phyloP scores from a whole-genome alignment of 176 grass and related monocot genomes.

The Carex littledalei region DNA sequence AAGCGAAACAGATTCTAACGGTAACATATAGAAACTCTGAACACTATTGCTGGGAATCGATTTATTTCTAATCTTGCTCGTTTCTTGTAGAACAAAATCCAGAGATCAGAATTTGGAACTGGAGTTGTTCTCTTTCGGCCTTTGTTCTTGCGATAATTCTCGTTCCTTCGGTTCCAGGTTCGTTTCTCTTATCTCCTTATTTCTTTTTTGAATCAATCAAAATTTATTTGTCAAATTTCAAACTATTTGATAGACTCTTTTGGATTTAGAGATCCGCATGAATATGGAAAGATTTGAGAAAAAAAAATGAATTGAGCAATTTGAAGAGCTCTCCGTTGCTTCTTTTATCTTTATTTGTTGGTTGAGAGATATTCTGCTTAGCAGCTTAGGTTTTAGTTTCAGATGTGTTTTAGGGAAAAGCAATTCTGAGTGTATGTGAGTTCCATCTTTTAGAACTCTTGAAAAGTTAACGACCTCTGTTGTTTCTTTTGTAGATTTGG shows the following conservation, averaged over 20 bases:
- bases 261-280: not conserved
- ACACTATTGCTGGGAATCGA: not conserved
- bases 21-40: not conserved
- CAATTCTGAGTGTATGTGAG: not conserved
- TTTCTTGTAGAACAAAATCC: not conserved
- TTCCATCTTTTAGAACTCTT: not conserved
- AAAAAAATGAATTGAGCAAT: not conserved
- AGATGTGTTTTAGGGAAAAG: not conserved
- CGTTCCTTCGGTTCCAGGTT: not conserved
- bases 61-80: not conserved
- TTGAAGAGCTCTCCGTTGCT: not conserved
- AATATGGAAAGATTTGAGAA: not conserved
- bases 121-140: not conserved
- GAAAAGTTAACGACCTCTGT: not conserved
- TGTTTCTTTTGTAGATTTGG: constrained; percentile 3
- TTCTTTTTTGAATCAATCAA: not conserved
- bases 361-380: not conserved
- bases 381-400: not conserved
- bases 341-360: not conserved
- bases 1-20: not conserved
- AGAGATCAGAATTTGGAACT: not conserved
- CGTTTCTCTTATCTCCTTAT: not conserved
- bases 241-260: not conserved
- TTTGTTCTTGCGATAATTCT: not conserved
- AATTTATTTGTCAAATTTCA: not conserved